phyloP scores from a whole-genome alignment of 2,329 filamentous ascomycete species.

The Pyricularia sp. region DNA sequence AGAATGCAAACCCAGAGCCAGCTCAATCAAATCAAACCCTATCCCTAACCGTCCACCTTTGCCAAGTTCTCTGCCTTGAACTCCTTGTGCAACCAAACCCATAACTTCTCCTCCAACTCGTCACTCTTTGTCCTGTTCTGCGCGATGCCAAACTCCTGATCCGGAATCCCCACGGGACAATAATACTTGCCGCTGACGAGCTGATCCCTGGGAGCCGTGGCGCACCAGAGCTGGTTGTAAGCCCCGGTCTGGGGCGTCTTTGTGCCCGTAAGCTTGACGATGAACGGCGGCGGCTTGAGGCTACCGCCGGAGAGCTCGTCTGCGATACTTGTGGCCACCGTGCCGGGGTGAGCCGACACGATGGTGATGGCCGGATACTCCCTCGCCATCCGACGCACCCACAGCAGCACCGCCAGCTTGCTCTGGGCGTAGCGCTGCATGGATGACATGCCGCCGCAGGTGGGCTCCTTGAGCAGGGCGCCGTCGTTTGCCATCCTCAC shows the following conservation, averaged over 20 bases:
- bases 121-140: slow-evolving; percentile 9
- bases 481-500: slow-evolving; percentile 7
- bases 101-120: slow-evolving; percentile 13
- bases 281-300: background rate
- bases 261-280: background rate
- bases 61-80: slow-evolving; percentile 5
- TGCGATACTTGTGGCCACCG: background rate
- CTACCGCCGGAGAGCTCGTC: background rate
- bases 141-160: slow-evolving; percentile 7
- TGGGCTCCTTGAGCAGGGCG: slow-evolving; percentile 14
- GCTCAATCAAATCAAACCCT: background rate
- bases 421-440: slow-evolving; percentile 26
- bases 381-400: slow-evolving; percentile 17
- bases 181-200: slow-evolving; percentile 20
- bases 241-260: background rate
- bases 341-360: background rate
- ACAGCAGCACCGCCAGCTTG: slow-evolving; percentile 32
- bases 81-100: slow-evolving; percentile 20
- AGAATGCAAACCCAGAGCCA: background rate
- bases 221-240: background rate
- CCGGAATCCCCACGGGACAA: slow-evolving; percentile 17
- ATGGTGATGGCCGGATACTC: background rate
- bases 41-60: background rate
- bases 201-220: background rate
- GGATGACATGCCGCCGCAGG: slow-evolving; percentile 7